Conservation (phyloP, 2,329 filamentous ascomycete genomes). For the Phyllosticta capitalensis region DNA sequence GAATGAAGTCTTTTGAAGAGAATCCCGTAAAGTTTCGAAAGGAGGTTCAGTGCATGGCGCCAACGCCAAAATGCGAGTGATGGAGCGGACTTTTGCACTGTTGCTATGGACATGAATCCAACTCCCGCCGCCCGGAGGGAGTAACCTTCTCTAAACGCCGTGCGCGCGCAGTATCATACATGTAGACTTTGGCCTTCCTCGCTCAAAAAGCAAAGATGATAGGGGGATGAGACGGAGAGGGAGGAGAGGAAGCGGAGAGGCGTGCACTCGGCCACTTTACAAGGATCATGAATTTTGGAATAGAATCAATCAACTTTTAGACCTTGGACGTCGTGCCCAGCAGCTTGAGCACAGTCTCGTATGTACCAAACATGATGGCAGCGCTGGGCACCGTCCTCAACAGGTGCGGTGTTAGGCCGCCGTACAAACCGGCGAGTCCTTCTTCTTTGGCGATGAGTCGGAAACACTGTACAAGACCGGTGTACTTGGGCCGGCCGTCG, state of each 20-base stretch:
- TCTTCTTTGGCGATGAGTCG: conserved; percentile 80
- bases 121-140: neutral
- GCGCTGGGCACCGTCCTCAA: conserved; percentile 85
- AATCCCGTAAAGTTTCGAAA: neutral
- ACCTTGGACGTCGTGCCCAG: conserved; percentile 37
- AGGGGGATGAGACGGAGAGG: neutral
- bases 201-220: neutral
- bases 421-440: conserved; percentile 76
- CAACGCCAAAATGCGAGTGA: neutral
- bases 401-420: conserved; percentile 83
- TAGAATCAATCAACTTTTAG: conserved; percentile 13
- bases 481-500: conserved; percentile 70
- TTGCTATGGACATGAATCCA: neutral
- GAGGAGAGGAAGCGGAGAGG: neutral
- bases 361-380: conserved; percentile 95
- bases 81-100: neutral
- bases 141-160: neutral
- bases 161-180: neutral
- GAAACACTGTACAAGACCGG: conserved; percentile 81
- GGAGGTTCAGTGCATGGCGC: neutral
- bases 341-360: conserved; percentile 41
- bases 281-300: neutral
- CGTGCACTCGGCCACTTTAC: neutral
- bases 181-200: neutral
- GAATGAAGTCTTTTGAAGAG: neutral